A percentile compares a stretch with the other conserved stretches of the same genome.
Conservation (phyloP, 371 early-diverging fungal genomes). For the Mortierella sp. region DNA sequence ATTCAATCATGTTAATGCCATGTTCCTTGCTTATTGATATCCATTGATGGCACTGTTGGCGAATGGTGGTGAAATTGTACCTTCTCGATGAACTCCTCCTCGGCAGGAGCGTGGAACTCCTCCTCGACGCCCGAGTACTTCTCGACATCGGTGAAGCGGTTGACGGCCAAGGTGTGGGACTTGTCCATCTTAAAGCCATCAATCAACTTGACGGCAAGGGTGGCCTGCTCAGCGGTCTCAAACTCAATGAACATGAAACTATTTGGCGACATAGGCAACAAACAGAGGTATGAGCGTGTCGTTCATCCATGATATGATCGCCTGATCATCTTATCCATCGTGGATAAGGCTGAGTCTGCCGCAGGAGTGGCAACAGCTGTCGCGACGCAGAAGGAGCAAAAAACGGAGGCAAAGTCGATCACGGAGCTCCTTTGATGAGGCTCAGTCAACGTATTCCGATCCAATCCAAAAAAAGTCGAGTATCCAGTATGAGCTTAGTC, state of each 20-base stretch:
- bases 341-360: too few species aligned
- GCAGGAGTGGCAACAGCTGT: not conserved
- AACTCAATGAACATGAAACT: constrained; percentile 96
- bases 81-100: constrained; percentile 78
- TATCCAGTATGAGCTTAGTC: not conserved
- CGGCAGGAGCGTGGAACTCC: constrained; percentile 78
- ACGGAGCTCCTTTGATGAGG: not conserved
- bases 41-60: not conserved
- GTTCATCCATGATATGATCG: not conserved
- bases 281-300: not conserved
- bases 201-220: constrained; percentile 81
- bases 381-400: not conserved
- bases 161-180: constrained; percentile 86
- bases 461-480: not conserved
- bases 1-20: not conserved
- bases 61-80: constrained; percentile 6
- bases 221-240: constrained; percentile 89
- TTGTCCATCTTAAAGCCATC: constrained; percentile 90
- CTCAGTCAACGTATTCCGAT: not conserved
- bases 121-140: constrained; percentile 83
- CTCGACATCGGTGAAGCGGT: constrained; percentile 94
- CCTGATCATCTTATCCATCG: not conserved
- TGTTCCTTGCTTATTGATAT: not conserved
- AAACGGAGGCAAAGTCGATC: not conserved
- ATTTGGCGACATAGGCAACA: constrained; percentile 1